A percentile compares a stretch with the other conserved stretches of the same genome.
Conservation (phyloP, 805 yeast genomes). For the Saccharomycopsis sp. region DNA sequence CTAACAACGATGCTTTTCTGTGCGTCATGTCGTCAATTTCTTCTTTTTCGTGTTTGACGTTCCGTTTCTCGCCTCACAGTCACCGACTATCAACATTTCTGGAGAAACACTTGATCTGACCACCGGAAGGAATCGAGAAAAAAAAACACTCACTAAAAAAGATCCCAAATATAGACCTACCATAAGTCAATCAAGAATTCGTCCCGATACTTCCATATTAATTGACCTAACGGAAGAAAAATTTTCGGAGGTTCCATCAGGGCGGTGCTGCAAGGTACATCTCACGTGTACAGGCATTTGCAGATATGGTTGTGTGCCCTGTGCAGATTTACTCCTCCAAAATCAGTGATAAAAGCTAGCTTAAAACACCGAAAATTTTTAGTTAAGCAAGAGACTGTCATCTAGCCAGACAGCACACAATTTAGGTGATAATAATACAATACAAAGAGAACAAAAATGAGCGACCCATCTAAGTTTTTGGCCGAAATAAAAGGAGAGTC, state of each 20-base stretch:
- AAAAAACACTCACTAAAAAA: not conserved
- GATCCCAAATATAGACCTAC: not conserved
- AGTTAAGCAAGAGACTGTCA: too few relatives aligned
- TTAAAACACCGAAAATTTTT: not conserved
- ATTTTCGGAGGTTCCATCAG: not conserved
- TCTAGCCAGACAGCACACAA: not conserved
- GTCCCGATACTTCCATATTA: not conserved
- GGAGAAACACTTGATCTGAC: not conserved
- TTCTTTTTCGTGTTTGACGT: not conserved
- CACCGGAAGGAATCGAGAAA: not conserved
- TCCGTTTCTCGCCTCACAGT: not conserved
- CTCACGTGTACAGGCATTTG: not conserved
- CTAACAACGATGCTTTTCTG: not conserved
- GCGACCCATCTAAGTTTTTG: slow-evolving; percentile 65
- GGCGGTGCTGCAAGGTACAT: not conserved
- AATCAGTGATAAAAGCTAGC: not conserved
- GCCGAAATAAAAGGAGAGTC: slow-evolving; percentile 70
- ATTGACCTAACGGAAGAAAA: not conserved
- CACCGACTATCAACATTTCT: not conserved
- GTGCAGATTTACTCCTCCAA: not conserved
- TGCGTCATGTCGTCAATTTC: not conserved
- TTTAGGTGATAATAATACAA: not conserved
- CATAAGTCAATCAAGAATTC: not conserved
- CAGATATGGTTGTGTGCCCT: not conserved
- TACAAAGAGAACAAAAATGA: slow-evolving; percentile 5